Percentiles rank a stretch among this genome's conserved stretches.
Conservation (phyloP, 2,329 filamentous ascomycete genomes). For the Trichoderma sp. region DNA sequence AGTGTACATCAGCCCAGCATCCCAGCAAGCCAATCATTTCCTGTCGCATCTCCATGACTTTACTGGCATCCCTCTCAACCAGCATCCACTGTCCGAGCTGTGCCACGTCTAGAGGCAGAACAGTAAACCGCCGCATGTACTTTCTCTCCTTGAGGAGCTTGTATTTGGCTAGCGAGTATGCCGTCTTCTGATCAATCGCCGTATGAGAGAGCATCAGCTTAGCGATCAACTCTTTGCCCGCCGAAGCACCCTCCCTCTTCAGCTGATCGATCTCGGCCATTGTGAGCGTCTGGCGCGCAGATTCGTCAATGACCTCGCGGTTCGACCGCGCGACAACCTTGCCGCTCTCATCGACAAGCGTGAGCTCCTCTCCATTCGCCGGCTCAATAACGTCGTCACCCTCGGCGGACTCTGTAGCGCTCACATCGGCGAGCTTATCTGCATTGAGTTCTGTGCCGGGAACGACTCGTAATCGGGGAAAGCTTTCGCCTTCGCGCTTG, state of each 20-base stretch:
- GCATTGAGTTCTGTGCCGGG: constrained; percentile 79
- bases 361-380: constrained; percentile 42
- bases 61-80: constrained; percentile 73
- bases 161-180: constrained; percentile 92
- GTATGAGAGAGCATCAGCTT: constrained; percentile 88
- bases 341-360: constrained; percentile 44
- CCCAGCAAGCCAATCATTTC: constrained; percentile 79
- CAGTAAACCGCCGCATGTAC: constrained; percentile 83
- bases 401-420: constrained; percentile 36
- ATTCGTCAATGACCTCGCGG: constrained; percentile 59
- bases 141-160: constrained; percentile 92
- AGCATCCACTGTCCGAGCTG: constrained; percentile 74
- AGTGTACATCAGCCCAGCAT: constrained; percentile 89
- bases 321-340: constrained; percentile 54
- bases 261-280: constrained; percentile 73
- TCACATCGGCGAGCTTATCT: constrained; percentile 61
- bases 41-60: constrained; percentile 81
- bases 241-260: constrained; percentile 69
- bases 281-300: constrained; percentile 71
- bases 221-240: constrained; percentile 87
- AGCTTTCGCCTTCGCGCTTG: constrained; percentile 60
- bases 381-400: constrained; percentile 42
- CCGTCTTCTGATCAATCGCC: constrained; percentile 88
- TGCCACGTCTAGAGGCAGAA: constrained; percentile 78
- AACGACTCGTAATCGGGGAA: constrained; percentile 72